Conservation (phyloP, 2,329 filamentous ascomycete species). For the Aspergillus sp. region DNA sequence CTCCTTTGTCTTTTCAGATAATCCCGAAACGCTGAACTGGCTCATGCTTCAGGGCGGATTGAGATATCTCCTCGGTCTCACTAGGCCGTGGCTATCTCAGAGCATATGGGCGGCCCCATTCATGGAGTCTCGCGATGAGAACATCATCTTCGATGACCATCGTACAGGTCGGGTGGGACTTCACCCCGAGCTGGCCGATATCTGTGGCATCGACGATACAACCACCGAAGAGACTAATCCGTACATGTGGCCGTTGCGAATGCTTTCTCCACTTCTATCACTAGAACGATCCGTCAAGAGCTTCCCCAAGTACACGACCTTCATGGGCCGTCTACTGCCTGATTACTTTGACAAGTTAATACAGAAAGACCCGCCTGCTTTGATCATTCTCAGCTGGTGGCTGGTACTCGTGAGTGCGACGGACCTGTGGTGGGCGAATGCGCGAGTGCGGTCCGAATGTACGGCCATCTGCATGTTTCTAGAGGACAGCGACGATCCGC, state of each 20-base stretch:
- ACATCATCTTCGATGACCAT: slow-evolving; percentile 22
- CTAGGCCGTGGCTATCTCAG: slow-evolving; percentile 17
- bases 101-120: slow-evolving; percentile 34
- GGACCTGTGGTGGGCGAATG: slow-evolving; percentile 26
- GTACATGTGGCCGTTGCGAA: slow-evolving; percentile 32
- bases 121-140: slow-evolving; percentile 18
- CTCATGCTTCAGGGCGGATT: slow-evolving; percentile 31
- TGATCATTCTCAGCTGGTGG: slow-evolving; percentile 33
- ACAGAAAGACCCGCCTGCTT: slow-evolving; percentile 25
- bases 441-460: slow-evolving; percentile 28
- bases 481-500: slow-evolving; percentile 23
- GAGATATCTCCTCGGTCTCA: slow-evolving; percentile 23
- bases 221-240: slow-evolving; percentile 27
- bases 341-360: slow-evolving; percentile 23
- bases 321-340: slow-evolving; percentile 30
- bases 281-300: slow-evolving; percentile 18
- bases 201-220: slow-evolving; percentile 28
- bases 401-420: slow-evolving; percentile 23
- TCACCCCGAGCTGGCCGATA: slow-evolving; percentile 25
- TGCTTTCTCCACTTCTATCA: slow-evolving; percentile 28
- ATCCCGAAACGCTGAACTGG: slow-evolving; percentile 30
- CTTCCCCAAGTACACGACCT: slow-evolving; percentile 22
- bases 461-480: slow-evolving; percentile 34
- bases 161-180: slow-evolving; percentile 23
- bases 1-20: slow-evolving; percentile 32